These are phyloP conservation scores for Mycena indigotica DNA, from an alignment of 768 basidiomycete species.

Conservation along the genomic window DNA sequence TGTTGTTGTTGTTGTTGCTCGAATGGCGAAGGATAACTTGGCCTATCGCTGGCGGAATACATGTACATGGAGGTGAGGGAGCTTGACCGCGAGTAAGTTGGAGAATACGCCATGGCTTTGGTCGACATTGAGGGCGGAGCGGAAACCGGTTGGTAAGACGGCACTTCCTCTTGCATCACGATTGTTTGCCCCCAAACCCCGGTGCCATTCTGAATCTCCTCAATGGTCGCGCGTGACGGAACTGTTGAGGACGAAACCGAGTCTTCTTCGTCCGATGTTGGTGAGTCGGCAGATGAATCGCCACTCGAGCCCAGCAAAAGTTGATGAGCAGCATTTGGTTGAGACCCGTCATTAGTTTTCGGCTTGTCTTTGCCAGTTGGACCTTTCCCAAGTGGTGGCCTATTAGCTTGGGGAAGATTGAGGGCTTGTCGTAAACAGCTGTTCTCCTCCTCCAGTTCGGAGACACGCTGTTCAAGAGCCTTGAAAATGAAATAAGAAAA, in stretches of 20 bases:
- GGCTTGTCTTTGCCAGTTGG: slow-evolving; percentile 88
- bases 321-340: slow-evolving; percentile 21
- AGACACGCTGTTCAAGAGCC: slow-evolving; percentile 80
- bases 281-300: slow-evolving; percentile 48
- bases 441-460: slow-evolving; percentile 86
- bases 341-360: slow-evolving; percentile 43
- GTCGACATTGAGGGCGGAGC: slow-evolving; percentile 50
- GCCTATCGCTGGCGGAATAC: slow-evolving; percentile 1
- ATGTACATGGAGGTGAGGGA: slow-evolving; percentile 20
- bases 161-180: slow-evolving; percentile 48
- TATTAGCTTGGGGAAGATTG: slow-evolving; percentile 71
- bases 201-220: slow-evolving; percentile 46
- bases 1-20: slow-evolving; percentile 10
- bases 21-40: neutral
- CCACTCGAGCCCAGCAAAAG: slow-evolving; percentile 41
- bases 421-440: slow-evolving; percentile 68
- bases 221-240: slow-evolving; percentile 45
- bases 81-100: slow-evolving; percentile 18
- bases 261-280: slow-evolving; percentile 52
- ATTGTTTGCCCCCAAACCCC: slow-evolving; percentile 57
- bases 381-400: slow-evolving; percentile 76
- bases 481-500: slow-evolving; percentile 40
- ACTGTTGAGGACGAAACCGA: slow-evolving; percentile 60
- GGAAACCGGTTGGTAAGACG: slow-evolving; percentile 44
- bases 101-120: slow-evolving; percentile 8